Evolutionary conservation across 306 rosid species (phyloP).

Genomic region (Trifolium pratense): DNA sequence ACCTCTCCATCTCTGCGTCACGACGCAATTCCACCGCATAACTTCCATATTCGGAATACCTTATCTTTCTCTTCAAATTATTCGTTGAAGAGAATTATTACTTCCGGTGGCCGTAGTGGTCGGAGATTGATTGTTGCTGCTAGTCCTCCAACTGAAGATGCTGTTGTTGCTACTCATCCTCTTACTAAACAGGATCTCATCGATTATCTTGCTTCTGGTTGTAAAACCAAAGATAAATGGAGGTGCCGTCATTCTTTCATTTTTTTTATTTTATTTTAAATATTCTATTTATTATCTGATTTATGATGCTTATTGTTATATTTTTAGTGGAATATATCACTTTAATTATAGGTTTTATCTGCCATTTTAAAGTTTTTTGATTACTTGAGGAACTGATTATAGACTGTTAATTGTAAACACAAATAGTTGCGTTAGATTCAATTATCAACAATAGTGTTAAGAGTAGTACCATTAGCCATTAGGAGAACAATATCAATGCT

Average conservation of each 20-base stretch:
- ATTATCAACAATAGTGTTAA: neutral
- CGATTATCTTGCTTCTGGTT: conserved; percentile 79
- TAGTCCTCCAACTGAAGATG: conserved; percentile 93
- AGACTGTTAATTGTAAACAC: neutral
- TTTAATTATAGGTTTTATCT: neutral
- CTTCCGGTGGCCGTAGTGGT: conserved; percentile 48
- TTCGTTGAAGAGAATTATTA: conserved; percentile 45
- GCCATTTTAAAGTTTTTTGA: neutral
- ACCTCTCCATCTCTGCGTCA: conserved; percentile 44
- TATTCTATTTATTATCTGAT: neutral
- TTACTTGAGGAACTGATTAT: neutral
- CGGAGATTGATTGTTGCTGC: conserved; percentile 69
- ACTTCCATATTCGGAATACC: conserved; percentile 49
- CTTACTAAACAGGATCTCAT: conserved; percentile 84
- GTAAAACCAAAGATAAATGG: conserved; percentile 63
- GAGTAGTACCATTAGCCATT: neutral
- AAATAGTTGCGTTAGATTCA: neutral
- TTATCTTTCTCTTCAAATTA: conserved; percentile 46
- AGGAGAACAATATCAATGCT: neutral
- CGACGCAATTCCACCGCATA: conserved; percentile 40
- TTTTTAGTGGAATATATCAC: conserved; percentile 22
- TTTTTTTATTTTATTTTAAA: too few species aligned
- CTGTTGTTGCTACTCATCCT: conserved; percentile 72
- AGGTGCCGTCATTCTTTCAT: neutral
- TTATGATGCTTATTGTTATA: neutral